phyloP scores from a whole-genome alignment of 2,329 filamentous ascomycete species.

The Calonectria hongkongensis region DNA sequence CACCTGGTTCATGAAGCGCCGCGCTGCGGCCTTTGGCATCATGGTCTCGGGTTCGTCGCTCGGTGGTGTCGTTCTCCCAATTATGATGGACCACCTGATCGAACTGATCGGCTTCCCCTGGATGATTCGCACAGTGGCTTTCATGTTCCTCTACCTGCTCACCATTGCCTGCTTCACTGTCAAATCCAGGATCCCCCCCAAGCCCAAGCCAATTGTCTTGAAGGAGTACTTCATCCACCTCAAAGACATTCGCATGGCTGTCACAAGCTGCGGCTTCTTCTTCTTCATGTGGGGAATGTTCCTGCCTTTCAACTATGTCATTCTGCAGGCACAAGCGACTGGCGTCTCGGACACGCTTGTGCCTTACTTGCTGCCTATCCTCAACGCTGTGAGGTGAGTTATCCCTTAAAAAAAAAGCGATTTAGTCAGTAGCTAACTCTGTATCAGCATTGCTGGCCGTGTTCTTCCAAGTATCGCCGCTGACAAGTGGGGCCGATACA shows the following conservation, averaged over 20 bases:
- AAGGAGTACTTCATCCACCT: conserved; percentile 68
- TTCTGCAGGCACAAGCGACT: conserved; percentile 67
- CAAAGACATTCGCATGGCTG: conserved; percentile 65
- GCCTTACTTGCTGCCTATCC: conserved; percentile 72
- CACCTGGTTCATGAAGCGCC: conserved; percentile 72
- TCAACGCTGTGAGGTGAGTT: conserved; percentile 71
- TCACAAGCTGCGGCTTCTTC: conserved; percentile 68
- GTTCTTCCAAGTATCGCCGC: conserved; percentile 70
- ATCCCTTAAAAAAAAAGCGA: no score
- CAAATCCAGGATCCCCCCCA: conserved; percentile 63
- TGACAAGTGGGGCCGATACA: conserved; percentile 67
- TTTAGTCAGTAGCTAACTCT: conserved; percentile 36
- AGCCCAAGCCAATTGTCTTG: conserved; percentile 67
- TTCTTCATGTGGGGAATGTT: conserved; percentile 75
- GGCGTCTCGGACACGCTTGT: conserved; percentile 65
- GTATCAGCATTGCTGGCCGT: conserved; percentile 68
- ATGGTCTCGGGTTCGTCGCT: conserved; percentile 72
- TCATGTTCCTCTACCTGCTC: conserved; percentile 65
- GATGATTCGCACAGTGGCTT: conserved; percentile 69
- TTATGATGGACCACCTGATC: conserved; percentile 75
- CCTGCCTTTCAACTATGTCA: conserved; percentile 72
- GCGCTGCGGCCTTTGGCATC: conserved; percentile 73
- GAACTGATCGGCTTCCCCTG: conserved; percentile 67
- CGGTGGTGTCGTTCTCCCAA: conserved; percentile 75
- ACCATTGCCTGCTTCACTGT: conserved; percentile 59